Evolutionary conservation across 2,329 filamentous ascomycete genomes (phyloP).

Genomic region (Alternaria tenuissima): DNA sequence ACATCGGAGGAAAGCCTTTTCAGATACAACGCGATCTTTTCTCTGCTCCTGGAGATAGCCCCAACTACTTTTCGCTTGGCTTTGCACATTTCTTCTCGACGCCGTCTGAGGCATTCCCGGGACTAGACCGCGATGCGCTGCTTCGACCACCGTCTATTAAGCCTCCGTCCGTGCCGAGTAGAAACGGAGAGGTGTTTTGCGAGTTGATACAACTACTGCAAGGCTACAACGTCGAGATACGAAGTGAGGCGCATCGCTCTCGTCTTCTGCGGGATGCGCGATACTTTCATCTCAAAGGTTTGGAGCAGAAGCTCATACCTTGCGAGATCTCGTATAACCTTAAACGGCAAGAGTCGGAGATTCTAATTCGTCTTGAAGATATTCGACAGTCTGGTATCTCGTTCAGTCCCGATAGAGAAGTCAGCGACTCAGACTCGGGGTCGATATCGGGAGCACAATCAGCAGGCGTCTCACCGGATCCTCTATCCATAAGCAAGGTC

Average conservation of each 20-base stretch:
- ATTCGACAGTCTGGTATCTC: conserved; percentile 86
- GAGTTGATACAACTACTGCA: conserved; percentile 83
- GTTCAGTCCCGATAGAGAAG: conserved; percentile 62
- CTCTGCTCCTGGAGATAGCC: conserved; percentile 83
- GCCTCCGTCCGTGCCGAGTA: conserved; percentile 80
- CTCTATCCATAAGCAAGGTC: conserved; percentile 32
- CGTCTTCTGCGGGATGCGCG: conserved; percentile 84
- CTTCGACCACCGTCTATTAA: conserved; percentile 86
- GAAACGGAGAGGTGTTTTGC: conserved; percentile 82
- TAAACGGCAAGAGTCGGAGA: conserved; percentile 73
- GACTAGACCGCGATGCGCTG: conserved; percentile 78
- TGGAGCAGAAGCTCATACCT: conserved; percentile 86
- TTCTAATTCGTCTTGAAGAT: conserved; percentile 81
- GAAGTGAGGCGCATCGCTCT: conserved; percentile 76
- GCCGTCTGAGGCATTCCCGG: conserved; percentile 83
- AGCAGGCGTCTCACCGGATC: conserved; percentile 35
- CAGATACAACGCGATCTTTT: conserved; percentile 91
- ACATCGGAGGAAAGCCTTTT: conserved; percentile 86
- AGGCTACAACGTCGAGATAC: conserved; percentile 82
- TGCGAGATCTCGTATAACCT: conserved; percentile 80
- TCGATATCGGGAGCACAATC: conserved; percentile 28
- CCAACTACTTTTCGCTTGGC: conserved; percentile 93
- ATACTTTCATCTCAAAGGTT: conserved; percentile 90
- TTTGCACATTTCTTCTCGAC: conserved; percentile 88
- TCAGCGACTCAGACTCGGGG: conserved; percentile 27